Evolutionary conservation across 2,329 filamentous ascomycete genomes (phyloP), one percentile per base, ranked within the genome.

Genomic region (Salinomyces thailandicus): DNA sequence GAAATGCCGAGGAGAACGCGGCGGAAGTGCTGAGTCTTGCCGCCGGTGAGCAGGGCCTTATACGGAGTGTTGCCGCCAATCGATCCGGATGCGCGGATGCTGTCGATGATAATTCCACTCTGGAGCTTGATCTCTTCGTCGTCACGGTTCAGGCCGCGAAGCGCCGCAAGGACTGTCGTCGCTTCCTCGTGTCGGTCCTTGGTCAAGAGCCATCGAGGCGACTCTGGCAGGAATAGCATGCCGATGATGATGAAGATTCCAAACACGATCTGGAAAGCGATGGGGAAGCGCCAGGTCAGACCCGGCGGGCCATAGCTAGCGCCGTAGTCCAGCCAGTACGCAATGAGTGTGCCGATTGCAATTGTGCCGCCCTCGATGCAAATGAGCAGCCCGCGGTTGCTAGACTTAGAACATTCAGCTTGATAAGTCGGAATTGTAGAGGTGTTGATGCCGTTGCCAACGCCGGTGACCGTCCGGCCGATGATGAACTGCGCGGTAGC

Each of bases 91-190:
- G 58, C 60, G 9, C 55, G 55, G 39, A 66, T 62, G 37, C 57
- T 58, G 49, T 86, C 80, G n/a, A 75, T 60, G n/a, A 82, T 77
- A 1, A 81, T 75, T 36, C 78, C 72, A 48, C 72, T 69, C 57
- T 82, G 73, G 7, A 69, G 51, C 31, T 69, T 64, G 2, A 76
- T 77, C 50, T 79, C 70, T 6, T 66, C 60, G 44, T 72, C 67
- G 31, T 77, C 67, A 71, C 43, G 41, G 31, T 71, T 48, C 16
- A 55, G 53, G 8, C 66, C 67, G 31, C 59, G 60, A 4, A 74
- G 63, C 5, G 67, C 68, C 9, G 69, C 67, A 19, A 73, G 64
- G 11, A 72, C 68, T 13, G 62, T 60, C 27, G 63, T 61, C 32
- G 60, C 71, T 47, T 64, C 71, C 41, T 62, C 58, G 26, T 68